Evolutionary conservation across 495 filamentous ascomycete species (phyloP).

Genomic region (Bacidia gigantensis): DNA sequence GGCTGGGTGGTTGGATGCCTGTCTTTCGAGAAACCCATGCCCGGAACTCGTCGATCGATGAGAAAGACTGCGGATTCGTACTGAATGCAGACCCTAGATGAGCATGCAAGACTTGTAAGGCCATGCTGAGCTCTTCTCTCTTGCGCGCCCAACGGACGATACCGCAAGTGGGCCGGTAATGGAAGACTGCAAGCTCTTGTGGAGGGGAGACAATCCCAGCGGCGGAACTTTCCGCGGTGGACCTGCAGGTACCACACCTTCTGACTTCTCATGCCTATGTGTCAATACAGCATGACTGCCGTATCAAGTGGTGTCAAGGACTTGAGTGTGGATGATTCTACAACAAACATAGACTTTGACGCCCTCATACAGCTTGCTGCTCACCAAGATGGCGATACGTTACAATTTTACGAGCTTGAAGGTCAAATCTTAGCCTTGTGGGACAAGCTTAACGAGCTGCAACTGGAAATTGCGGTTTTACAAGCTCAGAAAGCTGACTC

Average conservation of each 20-base stretch:
- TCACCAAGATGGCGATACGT: conserved; percentile 31
- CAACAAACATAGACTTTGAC: not conserved
- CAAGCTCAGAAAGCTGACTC: conserved; percentile 23
- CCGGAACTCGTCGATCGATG: conserved; percentile 58
- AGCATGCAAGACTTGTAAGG: conserved; percentile 71
- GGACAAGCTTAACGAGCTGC: conserved; percentile 53
- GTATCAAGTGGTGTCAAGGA: not conserved
- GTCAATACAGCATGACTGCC: not conserved
- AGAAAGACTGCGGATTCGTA: conserved; percentile 53
- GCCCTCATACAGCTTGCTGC: conserved; percentile 23
- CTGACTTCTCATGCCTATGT: not conserved
- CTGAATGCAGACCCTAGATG: conserved; percentile 74
- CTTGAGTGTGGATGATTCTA: not conserved
- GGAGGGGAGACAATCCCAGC: not conserved
- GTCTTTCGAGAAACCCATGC: conserved; percentile 54
- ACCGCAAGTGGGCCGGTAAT: too few species aligned
- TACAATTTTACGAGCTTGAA: conserved; percentile 48
- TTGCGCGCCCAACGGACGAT: not conserved
- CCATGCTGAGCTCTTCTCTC: conserved; percentile 41
- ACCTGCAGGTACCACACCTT: not conserved
- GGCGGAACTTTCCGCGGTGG: not conserved
- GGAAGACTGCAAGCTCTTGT: not conserved
- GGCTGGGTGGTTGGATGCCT: conserved; percentile 50
- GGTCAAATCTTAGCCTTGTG: conserved; percentile 49
- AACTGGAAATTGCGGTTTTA: conserved; percentile 54